These are phyloP conservation scores for Teunomyces lycoperdinae DNA, from an alignment of 805 yeast genomes.

Conservation along the genomic window DNA sequence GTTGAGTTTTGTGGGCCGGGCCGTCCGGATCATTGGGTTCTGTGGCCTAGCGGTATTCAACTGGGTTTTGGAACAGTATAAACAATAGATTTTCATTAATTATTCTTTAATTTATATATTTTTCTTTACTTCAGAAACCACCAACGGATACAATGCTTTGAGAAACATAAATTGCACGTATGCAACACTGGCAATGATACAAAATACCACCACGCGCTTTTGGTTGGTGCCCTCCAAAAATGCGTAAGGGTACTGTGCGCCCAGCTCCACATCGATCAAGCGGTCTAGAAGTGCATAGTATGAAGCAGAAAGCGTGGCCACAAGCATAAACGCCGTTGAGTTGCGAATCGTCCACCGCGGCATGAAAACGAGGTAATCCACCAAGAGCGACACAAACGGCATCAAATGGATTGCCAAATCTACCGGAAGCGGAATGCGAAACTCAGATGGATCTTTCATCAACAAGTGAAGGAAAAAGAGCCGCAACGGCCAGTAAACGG, in stretches of 20 bases:
- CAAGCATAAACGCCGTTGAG: constrained; percentile 37
- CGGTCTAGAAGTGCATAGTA: constrained; percentile 55
- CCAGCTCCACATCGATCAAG: constrained; percentile 44
- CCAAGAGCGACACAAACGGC: constrained; percentile 51
- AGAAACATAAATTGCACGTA: constrained; percentile 30
- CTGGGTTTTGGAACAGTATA: constrained; percentile 3
- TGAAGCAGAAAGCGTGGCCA: constrained; percentile 37
- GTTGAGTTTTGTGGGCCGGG: constrained; percentile 2
- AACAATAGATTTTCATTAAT: not conserved
- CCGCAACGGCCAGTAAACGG: constrained; percentile 68
- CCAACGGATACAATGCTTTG: constrained; percentile 21
- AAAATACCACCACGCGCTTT: constrained; percentile 48
- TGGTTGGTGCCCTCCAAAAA: constrained; percentile 51
- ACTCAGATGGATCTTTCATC: constrained; percentile 25
- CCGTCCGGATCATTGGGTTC: constrained; percentile 11
- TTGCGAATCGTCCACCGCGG: constrained; percentile 38
- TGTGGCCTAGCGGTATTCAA: not conserved
- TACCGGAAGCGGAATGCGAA: constrained; percentile 44
- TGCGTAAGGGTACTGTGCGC: constrained; percentile 63
- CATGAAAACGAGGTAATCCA: constrained; percentile 57
- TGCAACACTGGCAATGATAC: constrained; percentile 35
- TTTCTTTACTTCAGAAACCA: constrained; percentile 6
- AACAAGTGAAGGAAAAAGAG: constrained; percentile 51
- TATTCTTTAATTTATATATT: constrained; percentile 7
- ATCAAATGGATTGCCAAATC: constrained; percentile 61